phyloP scores from a whole-genome alignment of 768 basidiomycete species.

The Kwoniella pini region DNA sequence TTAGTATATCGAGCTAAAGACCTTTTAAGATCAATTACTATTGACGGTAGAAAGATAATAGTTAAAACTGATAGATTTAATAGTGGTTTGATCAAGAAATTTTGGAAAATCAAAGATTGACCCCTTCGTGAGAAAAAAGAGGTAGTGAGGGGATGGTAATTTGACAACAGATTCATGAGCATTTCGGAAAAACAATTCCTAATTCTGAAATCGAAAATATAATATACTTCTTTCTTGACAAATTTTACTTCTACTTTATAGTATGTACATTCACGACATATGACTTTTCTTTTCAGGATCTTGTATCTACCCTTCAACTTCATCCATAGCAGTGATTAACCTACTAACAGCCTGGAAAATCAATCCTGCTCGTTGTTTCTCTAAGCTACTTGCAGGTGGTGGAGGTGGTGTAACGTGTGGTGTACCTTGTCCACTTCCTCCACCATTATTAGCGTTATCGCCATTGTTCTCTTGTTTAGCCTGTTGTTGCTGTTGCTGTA shows the following conservation, averaged over 20 bases:
- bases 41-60: constrained; percentile 9
- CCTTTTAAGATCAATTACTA: constrained; percentile 13
- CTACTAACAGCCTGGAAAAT: constrained; percentile 51
- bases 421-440: background rate
- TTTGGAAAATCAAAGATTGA: no score
- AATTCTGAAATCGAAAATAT: no score
- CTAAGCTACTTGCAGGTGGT: constrained; percentile 13
- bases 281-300: no score
- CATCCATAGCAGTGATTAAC: constrained; percentile 49
- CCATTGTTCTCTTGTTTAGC: background rate
- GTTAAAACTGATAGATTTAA: constrained; percentile 16
- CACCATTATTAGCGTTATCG: background rate
- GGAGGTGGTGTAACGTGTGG: constrained; percentile 10
- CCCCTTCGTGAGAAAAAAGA: no score
- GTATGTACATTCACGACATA: no score
- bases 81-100: background rate
- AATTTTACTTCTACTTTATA: background rate
- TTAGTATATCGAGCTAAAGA: constrained; percentile 19
- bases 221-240: no score
- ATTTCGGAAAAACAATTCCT: no score
- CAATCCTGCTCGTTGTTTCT: constrained; percentile 49
- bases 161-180: no score
- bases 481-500: background rate
- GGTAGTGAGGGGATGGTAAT: no score
- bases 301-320: constrained; percentile 46